Evolutionary conservation across 169 alveolate genomes (phyloP).

Genomic region (Plasmodium inui): DNA sequence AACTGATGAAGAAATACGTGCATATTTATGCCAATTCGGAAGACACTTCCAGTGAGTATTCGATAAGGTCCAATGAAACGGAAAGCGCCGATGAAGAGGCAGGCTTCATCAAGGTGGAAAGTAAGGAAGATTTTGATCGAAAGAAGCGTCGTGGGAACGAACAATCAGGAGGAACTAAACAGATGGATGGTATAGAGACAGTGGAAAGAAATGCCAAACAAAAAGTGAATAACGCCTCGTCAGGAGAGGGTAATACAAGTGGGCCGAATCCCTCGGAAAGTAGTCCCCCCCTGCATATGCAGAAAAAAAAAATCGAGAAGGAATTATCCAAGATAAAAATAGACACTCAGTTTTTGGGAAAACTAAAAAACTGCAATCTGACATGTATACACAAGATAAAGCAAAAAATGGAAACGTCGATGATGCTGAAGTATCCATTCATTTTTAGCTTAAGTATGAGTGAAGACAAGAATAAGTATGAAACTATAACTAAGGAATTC

Average conservation of each 20-base stretch:
- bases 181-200: background rate
- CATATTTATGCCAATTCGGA: slow-evolving; percentile 31
- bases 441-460: slow-evolving; percentile 50
- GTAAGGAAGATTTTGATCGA: background rate
- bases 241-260: background rate
- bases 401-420: slow-evolving; percentile 44
- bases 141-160: background rate
- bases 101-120: background rate
- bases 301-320: slow-evolving; percentile 18
- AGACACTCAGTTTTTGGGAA: slow-evolving; percentile 25
- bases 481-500: background rate
- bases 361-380: slow-evolving; percentile 30
- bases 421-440: slow-evolving; percentile 47
- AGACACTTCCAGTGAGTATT: slow-evolving; percentile 41
- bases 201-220: background rate
- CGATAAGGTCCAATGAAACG: slow-evolving; percentile 20
- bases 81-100: background rate
- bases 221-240: background rate
- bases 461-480: slow-evolving; percentile 13
- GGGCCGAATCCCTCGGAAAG: background rate
- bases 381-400: slow-evolving; percentile 20
- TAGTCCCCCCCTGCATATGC: background rate
- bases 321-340: slow-evolving; percentile 53
- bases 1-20: slow-evolving; percentile 38
- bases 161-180: background rate